These are phyloP conservation scores for Pleomassaria siparia DNA, from an alignment of 2,329 filamentous ascomycete genomes.

Conservation along the genomic window DNA sequence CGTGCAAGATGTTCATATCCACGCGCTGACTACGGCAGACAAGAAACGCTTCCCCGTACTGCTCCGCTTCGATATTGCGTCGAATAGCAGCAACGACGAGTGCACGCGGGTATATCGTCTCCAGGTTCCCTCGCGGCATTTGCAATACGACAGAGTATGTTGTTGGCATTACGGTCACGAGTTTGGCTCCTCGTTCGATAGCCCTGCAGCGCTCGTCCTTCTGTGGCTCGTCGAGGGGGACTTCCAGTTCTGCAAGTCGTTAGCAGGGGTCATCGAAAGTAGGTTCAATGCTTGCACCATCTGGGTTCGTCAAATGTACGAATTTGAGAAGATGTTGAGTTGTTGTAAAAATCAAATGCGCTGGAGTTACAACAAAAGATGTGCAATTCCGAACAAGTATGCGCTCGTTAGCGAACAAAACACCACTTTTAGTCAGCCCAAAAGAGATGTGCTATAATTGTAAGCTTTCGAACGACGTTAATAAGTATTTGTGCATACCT, in stretches of 20 bases:
- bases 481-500: constrained; percentile 18
- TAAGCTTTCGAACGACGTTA: constrained; percentile 13
- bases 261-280: not conserved
- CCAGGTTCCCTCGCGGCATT: constrained; percentile 93
- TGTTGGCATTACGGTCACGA: constrained; percentile 88
- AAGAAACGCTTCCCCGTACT: constrained; percentile 82
- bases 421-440: constrained; percentile 73
- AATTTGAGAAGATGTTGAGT: constrained; percentile 93
- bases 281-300: constrained; percentile 54
- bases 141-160: constrained; percentile 85
- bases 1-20: constrained; percentile 96
- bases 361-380: constrained; percentile 79
- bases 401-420: constrained; percentile 75
- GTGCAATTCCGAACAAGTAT: constrained; percentile 84
- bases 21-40: constrained; percentile 91
- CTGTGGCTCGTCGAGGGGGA: constrained; percentile 86
- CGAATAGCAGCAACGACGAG: constrained; percentile 91
- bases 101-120: constrained; percentile 90
- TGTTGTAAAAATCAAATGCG: constrained; percentile 89
- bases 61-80: constrained; percentile 73
- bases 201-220: constrained; percentile 88
- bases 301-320: constrained; percentile 69
- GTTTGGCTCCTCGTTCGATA: constrained; percentile 82
- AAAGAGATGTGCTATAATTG: constrained; percentile 50
- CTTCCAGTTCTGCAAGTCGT: constrained; percentile 66